These are phyloP conservation scores for Saturnispora quitensis DNA, from an alignment of 805 yeast genomes.

Conservation along the genomic window DNA sequence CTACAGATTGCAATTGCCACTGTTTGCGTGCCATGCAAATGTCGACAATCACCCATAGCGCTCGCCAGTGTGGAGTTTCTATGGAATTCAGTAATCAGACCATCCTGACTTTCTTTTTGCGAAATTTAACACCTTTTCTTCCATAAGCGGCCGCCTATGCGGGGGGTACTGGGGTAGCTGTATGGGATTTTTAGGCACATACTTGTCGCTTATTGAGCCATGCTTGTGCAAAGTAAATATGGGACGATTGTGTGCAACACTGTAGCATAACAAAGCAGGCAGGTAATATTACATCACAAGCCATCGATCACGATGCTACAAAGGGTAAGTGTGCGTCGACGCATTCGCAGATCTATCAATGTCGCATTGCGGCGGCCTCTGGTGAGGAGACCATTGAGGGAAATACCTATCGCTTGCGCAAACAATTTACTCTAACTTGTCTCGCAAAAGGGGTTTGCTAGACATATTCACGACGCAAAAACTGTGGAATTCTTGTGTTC, in stretches of 20 bases:
- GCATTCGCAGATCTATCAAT: background rate
- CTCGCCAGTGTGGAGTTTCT: no score
- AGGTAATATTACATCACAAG: background rate
- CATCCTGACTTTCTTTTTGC: background rate
- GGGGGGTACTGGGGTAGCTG: background rate
- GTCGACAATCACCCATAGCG: no score
- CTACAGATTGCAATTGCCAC: background rate
- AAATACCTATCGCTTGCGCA: no score
- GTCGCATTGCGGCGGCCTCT: background rate
- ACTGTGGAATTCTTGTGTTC: no score
- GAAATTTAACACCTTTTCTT: background rate
- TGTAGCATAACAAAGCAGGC: background rate
- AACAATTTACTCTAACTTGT: no score
- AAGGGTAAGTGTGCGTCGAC: background rate
- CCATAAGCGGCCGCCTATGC: background rate
- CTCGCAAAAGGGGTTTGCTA: no score
- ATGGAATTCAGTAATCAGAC: background rate
- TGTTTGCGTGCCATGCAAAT: background rate
- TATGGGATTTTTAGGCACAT: background rate
- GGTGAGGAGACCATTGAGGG: no score
- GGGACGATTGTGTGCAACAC: background rate
- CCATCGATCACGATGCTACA: background rate
- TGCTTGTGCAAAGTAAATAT: background rate
- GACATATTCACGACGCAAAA: no score
- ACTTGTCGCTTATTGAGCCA: background rate